phyloP scores from a whole-genome alignment of 371 early-diverging fungal species.

The Chytridiales sp. region DNA sequence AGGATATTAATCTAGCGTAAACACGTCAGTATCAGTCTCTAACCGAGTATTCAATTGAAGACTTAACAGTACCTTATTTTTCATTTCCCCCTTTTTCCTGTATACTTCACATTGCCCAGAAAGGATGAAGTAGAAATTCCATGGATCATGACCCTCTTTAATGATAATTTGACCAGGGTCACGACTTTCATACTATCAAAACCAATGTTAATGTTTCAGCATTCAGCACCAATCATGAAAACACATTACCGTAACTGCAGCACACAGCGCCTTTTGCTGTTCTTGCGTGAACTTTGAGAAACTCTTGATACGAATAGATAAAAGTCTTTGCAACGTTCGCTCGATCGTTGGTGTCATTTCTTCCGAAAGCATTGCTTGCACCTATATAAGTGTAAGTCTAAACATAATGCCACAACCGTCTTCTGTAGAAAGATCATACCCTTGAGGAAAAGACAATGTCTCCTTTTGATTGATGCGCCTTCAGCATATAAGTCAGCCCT shows the following conservation, averaged over 20 bases:
- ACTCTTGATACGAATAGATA: conserved; percentile 13
- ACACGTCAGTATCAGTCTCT: neutral
- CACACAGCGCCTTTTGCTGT: conserved; percentile 17
- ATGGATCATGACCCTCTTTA: conserved; percentile 31
- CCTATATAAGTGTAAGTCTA: conserved; percentile 7
- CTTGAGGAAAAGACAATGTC: conserved; percentile 17
- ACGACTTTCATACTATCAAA: conserved; percentile 6
- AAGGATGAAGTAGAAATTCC: conserved; percentile 31
- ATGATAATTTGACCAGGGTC: conserved; percentile 14
- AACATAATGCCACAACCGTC: neutral
- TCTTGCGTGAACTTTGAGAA: conserved; percentile 13
- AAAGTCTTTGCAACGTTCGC: conserved; percentile 15
- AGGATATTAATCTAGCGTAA: conserved; percentile 19
- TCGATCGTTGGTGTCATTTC: conserved; percentile 6
- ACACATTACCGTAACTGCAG: conserved; percentile 6
- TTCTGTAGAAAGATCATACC: conserved; percentile 2
- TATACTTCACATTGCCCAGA: conserved; percentile 33
- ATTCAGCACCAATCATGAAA: no score
- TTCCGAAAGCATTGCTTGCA: conserved; percentile 18
- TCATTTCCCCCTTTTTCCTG: conserved; percentile 8
- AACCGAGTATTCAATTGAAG: neutral
- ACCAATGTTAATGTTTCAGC: neutral
- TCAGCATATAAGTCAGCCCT: conserved; percentile 11
- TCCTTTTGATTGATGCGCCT: conserved; percentile 15
- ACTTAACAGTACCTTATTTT: conserved; percentile 10